Conservation (phyloP, 495 filamentous ascomycete genomes). For the Aspergillus conjunctus region DNA sequence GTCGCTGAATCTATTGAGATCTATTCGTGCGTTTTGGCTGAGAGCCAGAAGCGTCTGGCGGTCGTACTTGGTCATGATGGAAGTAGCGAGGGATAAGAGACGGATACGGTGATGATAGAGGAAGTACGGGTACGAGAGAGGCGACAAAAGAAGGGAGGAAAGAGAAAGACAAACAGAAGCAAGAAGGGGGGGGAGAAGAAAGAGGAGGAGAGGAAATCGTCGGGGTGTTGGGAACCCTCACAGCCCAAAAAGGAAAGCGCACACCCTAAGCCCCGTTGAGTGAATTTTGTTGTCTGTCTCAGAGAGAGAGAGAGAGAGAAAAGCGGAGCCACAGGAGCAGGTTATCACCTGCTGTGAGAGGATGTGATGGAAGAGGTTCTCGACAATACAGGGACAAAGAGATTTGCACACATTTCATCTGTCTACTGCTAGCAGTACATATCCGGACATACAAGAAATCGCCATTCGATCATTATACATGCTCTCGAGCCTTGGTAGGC, state of each 20-base stretch:
- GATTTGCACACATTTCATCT: neutral
- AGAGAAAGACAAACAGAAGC: neutral
- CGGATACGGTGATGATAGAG: neutral
- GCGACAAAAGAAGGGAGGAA: neutral
- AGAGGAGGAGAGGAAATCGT: neutral
- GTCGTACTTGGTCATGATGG: slow-evolving; percentile 40
- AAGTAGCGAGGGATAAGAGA: slow-evolving; percentile 10
- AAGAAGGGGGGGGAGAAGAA: neutral
- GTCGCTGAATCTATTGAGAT: slow-evolving; percentile 34
- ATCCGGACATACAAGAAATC: neutral
- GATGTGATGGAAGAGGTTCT: neutral
- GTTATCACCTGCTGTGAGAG: too few relatives aligned
- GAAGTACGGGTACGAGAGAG: neutral
- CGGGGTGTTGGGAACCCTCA: slow-evolving; percentile 6
- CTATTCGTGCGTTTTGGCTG: slow-evolving; percentile 32
- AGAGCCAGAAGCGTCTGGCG: slow-evolving; percentile 43
- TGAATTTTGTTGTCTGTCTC: neutral
- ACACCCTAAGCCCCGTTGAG: neutral
- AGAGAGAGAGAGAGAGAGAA: too few relatives aligned
- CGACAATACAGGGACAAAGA: neutral
- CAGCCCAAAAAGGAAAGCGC: slow-evolving; percentile 14
- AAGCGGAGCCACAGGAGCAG: too few relatives aligned
- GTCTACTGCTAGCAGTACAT: neutral
- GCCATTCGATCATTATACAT: slow-evolving; percentile 26
- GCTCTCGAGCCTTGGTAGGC: slow-evolving; percentile 39